Base-by-base conservation (phyloP, 2,329 filamentous ascomycete species). In the Xenoacremonium recifei region DNA sequence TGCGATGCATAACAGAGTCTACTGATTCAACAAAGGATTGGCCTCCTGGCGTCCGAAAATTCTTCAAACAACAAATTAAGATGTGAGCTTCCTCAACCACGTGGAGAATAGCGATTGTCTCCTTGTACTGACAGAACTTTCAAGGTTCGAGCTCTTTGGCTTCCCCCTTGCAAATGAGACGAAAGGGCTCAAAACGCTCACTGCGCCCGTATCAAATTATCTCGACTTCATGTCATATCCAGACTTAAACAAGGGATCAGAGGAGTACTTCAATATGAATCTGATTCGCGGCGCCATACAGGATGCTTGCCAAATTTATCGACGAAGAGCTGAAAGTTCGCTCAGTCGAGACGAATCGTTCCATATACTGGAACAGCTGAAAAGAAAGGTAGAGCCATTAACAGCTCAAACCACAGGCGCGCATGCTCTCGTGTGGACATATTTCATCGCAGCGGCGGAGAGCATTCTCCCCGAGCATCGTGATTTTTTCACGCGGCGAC, bases 401-500 rank as follows among this genome's bases (percentile, higher is more conserved):
- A 51, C 58, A 5, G 46, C 55, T 1, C 40, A 54, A 2, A 58
- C 54, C 1, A 57, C 58, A 4, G 66, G 67, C 3, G 56, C 59
- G 0, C 67, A 70, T 30, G 61, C 65, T 1, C 59, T 71, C 1
- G 66, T 70, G 0, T 71, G 68, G 68, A 54, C 63, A 1, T 70
- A 61, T 38, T 70, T 70, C 21, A 58, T 70, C 1, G 67, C 64
- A 1, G 66, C 65, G 0, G 66, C 66, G 0, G 67, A 70, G 40
- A 69, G 66, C 29, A 54, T 53, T 0, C 49, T 62, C 1, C 59
- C 60, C 1, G 56, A 57, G 16, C 64, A 70, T 36, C 53, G 65
- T 2, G 38, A 49, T 0, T 71, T 68, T 20, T 71, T 70, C 34
- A 51, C 53, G 0, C 38, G 48, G 1, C 49, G 65, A 0, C 40